These are phyloP conservation scores for Pythium dissimile DNA, from an alignment of 352 stramenopile genomes.

Conservation along the genomic window DNA sequence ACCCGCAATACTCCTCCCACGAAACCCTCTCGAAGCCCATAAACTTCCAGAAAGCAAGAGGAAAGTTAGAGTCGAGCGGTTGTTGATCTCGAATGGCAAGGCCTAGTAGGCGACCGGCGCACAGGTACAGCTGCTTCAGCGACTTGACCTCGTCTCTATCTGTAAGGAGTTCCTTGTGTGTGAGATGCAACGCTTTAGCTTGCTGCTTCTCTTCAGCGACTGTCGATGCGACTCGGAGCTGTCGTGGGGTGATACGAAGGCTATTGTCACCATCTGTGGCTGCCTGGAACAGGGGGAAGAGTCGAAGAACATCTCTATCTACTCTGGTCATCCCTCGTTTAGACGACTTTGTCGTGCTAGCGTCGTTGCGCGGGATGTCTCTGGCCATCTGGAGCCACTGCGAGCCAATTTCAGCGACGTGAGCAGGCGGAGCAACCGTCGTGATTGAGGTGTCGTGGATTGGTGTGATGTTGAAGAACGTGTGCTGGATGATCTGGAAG, in stretches of 20 bases:
- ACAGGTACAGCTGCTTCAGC: conserved; percentile 62
- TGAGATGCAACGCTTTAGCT: conserved; percentile 26
- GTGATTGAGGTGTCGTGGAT: conserved; percentile 6
- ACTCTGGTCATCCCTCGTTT: neutral
- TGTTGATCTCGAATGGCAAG: conserved; percentile 73
- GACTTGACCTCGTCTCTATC: conserved; percentile 31
- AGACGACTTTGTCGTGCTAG: neutral
- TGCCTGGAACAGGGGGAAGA: conserved; percentile 63
- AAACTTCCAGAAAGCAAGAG: conserved; percentile 70
- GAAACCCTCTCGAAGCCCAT: conserved; percentile 39
- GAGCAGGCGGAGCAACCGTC: conserved; percentile 15
- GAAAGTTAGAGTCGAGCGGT: conserved; percentile 51
- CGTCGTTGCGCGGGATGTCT: conserved; percentile 18
- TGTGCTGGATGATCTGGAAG: conserved; percentile 68
- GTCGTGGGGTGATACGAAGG: conserved; percentile 35
- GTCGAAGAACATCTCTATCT: conserved; percentile 25
- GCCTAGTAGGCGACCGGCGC: conserved; percentile 54
- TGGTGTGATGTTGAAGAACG: conserved; percentile 41
- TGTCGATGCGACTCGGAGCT: conserved; percentile 26
- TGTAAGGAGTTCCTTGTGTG: conserved; percentile 37
- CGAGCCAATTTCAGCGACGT: conserved; percentile 54
- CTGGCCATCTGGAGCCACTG: conserved; percentile 62
- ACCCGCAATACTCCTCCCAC: conserved; percentile 61
- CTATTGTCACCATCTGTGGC: conserved; percentile 22
- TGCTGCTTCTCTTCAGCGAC: conserved; percentile 36